Evolutionary conservation across 176 grass and related monocot species (phyloP), one percentile per base, ranked within the genome.

Genomic region (Ananas comosus): DNA sequence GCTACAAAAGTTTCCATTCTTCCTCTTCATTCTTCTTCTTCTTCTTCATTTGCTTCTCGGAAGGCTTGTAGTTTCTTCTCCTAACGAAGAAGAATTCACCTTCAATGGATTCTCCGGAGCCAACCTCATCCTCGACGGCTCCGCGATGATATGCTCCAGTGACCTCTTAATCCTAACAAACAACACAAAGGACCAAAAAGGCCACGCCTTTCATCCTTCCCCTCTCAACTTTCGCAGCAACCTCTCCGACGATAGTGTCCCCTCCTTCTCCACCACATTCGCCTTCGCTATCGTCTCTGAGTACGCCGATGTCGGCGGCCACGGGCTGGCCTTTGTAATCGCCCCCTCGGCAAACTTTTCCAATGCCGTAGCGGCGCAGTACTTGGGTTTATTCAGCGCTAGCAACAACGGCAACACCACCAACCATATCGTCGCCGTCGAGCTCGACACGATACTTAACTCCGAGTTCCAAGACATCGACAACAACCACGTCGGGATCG

Each of bases 101-200:
- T 85, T 79, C 76, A 47, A 76, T 10, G 79, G 87, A 50, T 89
- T 89, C 79, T 10, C 51, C 7, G 75, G 72, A 13, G 25, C 54
- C 33, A 64, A 11, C 3, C 71, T 89, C 0, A 12, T 12, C 2
- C 50, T 82, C 2, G 71, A 85, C 13, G 70, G 83, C 16, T 70
- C 64, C 16, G 86, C 86, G 3, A 0, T 11, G 24, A 64, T 95
- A 5, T 83, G 64, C 10, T 4, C 73, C 11, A 12, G 25, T 3
- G 87, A 84, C 25, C 84, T 87, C 51, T 78, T 96, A 8, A 82
- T 74, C 56, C 73, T 94, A 28, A 89, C 91, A 75, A 82, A 89
- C 71, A 82, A 76, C 74, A 87, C 83, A 1, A 33, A 53, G 17
- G 51, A 83, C 16, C 63, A 61, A 4, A 72, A 17, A 2, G 80